Base-by-base conservation (phyloP, 495 filamentous ascomycete species). In the Chaetomium fimeti region DNA sequence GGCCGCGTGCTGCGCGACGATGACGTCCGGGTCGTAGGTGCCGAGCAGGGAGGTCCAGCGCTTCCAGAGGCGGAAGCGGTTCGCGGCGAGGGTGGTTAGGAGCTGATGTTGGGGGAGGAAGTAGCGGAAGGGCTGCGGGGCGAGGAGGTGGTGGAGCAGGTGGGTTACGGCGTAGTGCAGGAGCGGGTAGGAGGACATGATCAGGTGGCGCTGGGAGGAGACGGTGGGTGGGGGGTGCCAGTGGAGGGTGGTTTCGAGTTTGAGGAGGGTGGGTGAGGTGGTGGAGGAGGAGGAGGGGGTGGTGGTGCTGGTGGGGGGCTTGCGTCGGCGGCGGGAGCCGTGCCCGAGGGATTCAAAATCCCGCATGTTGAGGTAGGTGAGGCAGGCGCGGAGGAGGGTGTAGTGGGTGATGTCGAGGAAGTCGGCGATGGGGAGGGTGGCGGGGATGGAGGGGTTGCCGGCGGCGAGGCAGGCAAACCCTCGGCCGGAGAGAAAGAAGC, bases 11-110 rank as follows among this genome's bases (percentile, higher is more conserved):
- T 24, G 48, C 13, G 65, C 61, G 0, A 76, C 22, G 5, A 75
- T 69, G 2, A 42, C 63, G 1, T n/a, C 63, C 7, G 72, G 60
- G n/a, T 75, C 74, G 2, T 65, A 51, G n/a, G 66, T 66, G 12
- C 75, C 74, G 36, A 78, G 36, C 13, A 77, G 63, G 15, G 67
- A 69, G 6, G 75, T 77, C 76, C 76, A 78, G 7, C 74, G 65
- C 48, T 70, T 69, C 76, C 76, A 78, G 8, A 78, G 60, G 0
- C 74, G 66, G 56, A 68, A 76, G 0, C 70, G 52, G 38, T 74
- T 65, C 2, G 64, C 68, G 5, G 71, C 60, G 18, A 78, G 60
- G 2, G 57, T 49, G 20, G 42, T 24, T 12, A 77, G 54, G 5
- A 78, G 22, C 22, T 69, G 70, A 8, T 55, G 67, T 61, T 78